Conservation (phyloP, 495 filamentous ascomycete species). For the Apodospora peruviana region DNA sequence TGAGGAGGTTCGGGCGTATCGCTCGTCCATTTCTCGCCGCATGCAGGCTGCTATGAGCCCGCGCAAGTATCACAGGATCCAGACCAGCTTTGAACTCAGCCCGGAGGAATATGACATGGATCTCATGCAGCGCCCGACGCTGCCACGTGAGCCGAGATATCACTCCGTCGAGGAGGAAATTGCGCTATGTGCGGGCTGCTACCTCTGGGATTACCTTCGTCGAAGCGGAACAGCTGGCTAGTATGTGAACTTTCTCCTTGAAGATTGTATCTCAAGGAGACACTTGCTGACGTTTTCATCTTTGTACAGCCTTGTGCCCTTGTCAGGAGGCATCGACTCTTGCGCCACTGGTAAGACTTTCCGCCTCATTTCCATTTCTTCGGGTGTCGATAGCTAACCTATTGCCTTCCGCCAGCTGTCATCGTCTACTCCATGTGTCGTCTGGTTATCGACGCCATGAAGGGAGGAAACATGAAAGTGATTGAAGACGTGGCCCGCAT, state of each 20-base stretch:
- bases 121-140: conserved; percentile 21
- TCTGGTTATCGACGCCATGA: conserved; percentile 61
- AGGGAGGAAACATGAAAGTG: conserved; percentile 56
- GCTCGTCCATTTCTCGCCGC: conserved; percentile 48
- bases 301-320: conserved; percentile 48
- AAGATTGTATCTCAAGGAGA: too few relatives aligned
- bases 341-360: conserved; percentile 43
- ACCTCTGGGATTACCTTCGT: conserved; percentile 73
- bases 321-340: conserved; percentile 68
- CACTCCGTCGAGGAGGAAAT: conserved; percentile 73
- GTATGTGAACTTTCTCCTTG: too few relatives aligned
- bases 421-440: conserved; percentile 79
- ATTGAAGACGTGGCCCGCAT: conserved; percentile 64
- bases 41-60: conserved; percentile 48
- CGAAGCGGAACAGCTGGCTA: conserved; percentile 57
- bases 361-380: too few relatives aligned
- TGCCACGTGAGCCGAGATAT: conserved; percentile 35
- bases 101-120: conserved; percentile 32
- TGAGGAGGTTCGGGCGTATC: conserved; percentile 60
- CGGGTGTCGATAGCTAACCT: too few relatives aligned
- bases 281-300: too few relatives aligned
- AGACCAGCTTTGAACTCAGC: conserved; percentile 33
- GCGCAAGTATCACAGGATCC: conserved; percentile 33
- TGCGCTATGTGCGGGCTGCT: conserved; percentile 63
- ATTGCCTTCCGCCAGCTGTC: conserved; percentile 26